Conservation (phyloP, 192 early-diverging fungal species). For the Oehlia diaphana region DNA sequence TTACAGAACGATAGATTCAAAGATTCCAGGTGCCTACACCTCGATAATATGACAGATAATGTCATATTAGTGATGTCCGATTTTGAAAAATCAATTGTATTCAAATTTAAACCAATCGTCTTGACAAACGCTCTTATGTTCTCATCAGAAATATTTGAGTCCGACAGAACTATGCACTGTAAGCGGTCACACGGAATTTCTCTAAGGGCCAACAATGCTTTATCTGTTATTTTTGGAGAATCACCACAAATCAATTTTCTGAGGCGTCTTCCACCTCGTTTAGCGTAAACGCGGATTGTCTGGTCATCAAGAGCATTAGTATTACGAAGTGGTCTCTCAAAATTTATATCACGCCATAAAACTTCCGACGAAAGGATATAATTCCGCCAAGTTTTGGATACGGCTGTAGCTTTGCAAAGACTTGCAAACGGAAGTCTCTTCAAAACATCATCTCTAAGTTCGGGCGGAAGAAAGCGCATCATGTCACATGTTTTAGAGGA, state of each 20-base stretch:
- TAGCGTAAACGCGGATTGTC: background rate
- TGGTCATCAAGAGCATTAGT: background rate
- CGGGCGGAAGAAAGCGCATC: background rate
- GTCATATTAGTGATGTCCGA: background rate
- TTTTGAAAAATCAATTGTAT: background rate
- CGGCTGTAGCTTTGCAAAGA: background rate
- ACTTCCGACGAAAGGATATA: background rate
- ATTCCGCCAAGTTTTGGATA: conserved; percentile 8
- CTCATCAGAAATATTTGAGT: background rate
- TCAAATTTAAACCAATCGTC: background rate
- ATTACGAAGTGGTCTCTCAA: background rate
- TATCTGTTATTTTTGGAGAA: background rate
- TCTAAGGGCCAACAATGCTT: background rate
- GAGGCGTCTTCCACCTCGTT: background rate
- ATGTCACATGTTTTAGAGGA: background rate
- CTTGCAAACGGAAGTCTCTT: background rate
- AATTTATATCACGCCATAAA: conserved; percentile 3
- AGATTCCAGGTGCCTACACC: background rate
- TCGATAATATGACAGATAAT: background rate
- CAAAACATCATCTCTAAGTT: conserved; percentile 1
- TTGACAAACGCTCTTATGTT: background rate
- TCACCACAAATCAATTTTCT: background rate
- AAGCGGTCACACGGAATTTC: background rate
- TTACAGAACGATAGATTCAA: background rate
- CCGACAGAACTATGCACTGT: background rate